phyloP scores from a whole-genome alignment of 352 stramenopile genomes.

The Pythium plurisporium region DNA sequence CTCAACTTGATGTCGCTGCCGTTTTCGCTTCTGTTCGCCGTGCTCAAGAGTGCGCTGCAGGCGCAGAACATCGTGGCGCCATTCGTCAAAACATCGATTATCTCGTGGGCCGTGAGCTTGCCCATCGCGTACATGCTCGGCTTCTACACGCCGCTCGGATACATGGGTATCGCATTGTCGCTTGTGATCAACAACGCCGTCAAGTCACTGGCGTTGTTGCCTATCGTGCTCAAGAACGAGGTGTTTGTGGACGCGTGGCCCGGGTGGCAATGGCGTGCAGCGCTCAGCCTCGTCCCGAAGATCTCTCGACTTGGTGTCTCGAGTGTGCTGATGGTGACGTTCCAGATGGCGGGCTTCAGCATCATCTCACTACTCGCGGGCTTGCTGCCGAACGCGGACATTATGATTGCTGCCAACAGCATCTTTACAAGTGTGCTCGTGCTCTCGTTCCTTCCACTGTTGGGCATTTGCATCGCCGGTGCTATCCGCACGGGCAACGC shows the following conservation, averaged over 20 bases:
- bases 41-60: conserved; percentile 58
- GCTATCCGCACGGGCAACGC: conserved; percentile 67
- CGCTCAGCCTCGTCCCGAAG: conserved; percentile 32
- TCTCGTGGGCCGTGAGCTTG: conserved; percentile 43
- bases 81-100: conserved; percentile 43
- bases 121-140: conserved; percentile 47
- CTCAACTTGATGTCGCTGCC: conserved; percentile 43
- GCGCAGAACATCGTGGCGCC: conserved; percentile 67
- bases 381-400: conserved; percentile 44
- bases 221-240: conserved; percentile 41
- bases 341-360: conserved; percentile 49
- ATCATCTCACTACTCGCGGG: conserved; percentile 41
- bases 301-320: conserved; percentile 42
- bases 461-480: conserved; percentile 53
- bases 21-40: conserved; percentile 48
- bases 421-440: conserved; percentile 45
- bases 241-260: conserved; percentile 59
- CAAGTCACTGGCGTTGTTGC: conserved; percentile 41
- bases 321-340: conserved; percentile 55
- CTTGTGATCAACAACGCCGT: conserved; percentile 42
- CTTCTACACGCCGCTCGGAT: conserved; percentile 56
- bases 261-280: conserved; percentile 38
- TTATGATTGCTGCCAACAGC: conserved; percentile 55
- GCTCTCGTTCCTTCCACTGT: conserved; percentile 51
- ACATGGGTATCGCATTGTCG: conserved; percentile 52